Evolutionary conservation across 2,329 filamentous ascomycete species (phyloP).

Genomic region (Alternaria atra): DNA sequence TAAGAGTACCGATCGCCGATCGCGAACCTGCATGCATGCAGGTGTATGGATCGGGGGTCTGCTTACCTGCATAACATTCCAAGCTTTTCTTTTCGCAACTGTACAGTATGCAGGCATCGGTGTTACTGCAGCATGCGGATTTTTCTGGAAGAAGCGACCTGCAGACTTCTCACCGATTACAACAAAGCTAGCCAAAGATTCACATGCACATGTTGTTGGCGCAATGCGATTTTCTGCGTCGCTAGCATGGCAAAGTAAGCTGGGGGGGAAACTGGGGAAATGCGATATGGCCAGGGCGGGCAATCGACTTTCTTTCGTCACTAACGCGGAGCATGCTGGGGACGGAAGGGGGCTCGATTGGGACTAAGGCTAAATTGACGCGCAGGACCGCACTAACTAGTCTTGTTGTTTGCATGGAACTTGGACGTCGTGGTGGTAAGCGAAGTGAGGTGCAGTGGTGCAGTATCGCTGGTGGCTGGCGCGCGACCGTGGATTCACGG

Average conservation of each 20-base stretch:
- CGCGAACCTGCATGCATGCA: slow-evolving; percentile 4
- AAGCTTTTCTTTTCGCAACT: neutral
- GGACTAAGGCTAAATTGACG: neutral
- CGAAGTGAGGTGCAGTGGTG: neutral
- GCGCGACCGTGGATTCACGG: neutral
- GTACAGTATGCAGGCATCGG: neutral
- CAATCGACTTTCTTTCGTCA: neutral
- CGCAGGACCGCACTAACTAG: neutral
- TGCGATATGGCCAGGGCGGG: neutral
- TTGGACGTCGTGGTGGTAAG: neutral
- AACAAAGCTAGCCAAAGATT: neutral
- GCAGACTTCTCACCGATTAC: slow-evolving; percentile 1
- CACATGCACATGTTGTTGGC: neutral
- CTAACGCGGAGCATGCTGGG: slow-evolving; percentile 1
- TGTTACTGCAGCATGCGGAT: neutral
- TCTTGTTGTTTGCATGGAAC: neutral
- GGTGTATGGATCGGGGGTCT: neutral
- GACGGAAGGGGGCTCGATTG: neutral
- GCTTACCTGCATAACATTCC: neutral
- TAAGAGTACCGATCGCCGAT: neutral
- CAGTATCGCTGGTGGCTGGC: neutral
- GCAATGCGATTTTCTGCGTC: neutral
- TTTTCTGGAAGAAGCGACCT: neutral
- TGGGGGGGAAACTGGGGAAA: neutral
- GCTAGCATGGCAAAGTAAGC: neutral